phyloP scores from a whole-genome alignment of 148 eudicot species.

The Fallopia convolvulus region DNA sequence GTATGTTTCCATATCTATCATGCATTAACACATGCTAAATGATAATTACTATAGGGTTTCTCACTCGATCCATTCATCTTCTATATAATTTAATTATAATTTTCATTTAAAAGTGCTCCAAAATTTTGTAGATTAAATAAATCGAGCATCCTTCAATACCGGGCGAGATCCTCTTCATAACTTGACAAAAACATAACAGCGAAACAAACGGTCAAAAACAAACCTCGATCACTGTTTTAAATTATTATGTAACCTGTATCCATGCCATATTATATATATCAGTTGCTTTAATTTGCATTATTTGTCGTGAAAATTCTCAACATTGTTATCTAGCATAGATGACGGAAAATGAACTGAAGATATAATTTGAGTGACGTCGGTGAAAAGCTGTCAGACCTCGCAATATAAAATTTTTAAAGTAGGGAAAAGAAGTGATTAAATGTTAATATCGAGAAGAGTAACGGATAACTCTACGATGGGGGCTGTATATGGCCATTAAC shows the following conservation, averaged over 20 bases:
- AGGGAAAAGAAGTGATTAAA: neutral
- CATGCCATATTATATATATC: neutral
- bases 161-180: neutral
- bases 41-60: no score
- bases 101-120: neutral
- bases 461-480: neutral
- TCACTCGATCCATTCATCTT: neutral
- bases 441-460: neutral
- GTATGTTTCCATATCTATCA: no score
- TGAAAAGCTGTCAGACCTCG: neutral
- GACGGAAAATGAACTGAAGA: neutral
- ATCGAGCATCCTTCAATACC: neutral
- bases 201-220: neutral
- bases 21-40: no score
- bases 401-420: neutral
- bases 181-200: neutral
- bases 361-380: constrained; percentile 4
- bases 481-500: neutral
- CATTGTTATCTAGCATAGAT: constrained; percentile 1
- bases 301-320: neutral
- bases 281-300: neutral
- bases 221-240: neutral
- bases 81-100: neutral
- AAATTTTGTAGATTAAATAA: neutral
- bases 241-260: neutral